Conservation (phyloP, 1,284 basidiomycete genomes). For the Melampsora larici-populina region DNA sequence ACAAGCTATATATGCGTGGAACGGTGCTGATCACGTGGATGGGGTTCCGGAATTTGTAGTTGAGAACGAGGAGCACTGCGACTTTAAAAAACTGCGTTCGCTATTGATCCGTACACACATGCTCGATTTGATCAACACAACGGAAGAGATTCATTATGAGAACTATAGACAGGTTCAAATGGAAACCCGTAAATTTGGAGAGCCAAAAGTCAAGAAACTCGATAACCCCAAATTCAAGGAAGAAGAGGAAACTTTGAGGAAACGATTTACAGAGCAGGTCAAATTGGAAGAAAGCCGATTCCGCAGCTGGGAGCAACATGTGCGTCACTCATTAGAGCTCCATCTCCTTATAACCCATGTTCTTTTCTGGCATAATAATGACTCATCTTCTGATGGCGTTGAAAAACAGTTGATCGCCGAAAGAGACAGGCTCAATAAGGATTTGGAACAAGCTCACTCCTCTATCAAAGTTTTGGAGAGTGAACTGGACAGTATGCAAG, state of each 20-base stretch:
- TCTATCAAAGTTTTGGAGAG: conserved; percentile 84
- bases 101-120: conserved; percentile 97
- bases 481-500: conserved; percentile 81
- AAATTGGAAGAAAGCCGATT: conserved; percentile 97
- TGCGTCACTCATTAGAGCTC: conserved; percentile 56
- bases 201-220: conserved; percentile 96
- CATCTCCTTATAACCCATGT: neutral
- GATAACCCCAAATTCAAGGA: conserved; percentile 99
- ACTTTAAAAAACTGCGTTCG: conserved; percentile 96
- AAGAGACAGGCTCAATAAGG: conserved; percentile 94
- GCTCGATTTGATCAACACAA: conserved; percentile 93
- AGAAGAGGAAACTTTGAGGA: conserved; percentile 92
- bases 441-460: conserved; percentile 84
- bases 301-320: conserved; percentile 99
- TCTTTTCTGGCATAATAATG: conserved; percentile 35
- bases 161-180: conserved; percentile 97
- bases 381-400: conserved; percentile 46
- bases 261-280: conserved; percentile 99
- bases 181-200: conserved; percentile 99
- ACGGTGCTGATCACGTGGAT: neutral
- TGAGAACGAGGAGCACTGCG: conserved; percentile 98
- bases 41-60: conserved; percentile 59
- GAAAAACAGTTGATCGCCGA: conserved; percentile 78
- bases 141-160: conserved; percentile 96
- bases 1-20: conserved; percentile 27